Base-by-base conservation (phyloP, 1,284 basidiomycete species). In the Anthracocystis setariae region DNA sequence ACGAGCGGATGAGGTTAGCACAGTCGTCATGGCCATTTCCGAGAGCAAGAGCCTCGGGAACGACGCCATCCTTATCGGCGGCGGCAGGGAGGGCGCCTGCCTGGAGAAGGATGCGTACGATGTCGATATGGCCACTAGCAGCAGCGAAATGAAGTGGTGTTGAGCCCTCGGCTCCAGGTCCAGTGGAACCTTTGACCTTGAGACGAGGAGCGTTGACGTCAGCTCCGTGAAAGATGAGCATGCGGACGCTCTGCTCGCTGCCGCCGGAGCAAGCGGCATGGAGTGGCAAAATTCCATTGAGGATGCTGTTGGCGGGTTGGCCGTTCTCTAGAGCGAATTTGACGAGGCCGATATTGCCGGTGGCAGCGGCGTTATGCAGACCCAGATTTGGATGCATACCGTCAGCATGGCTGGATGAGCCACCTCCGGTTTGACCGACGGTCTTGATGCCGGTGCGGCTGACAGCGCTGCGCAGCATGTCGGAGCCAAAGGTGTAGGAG, bases 91-190 rank as follows among this genome's bases (percentile, higher is more conserved):
- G 58, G 5, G 79, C 80, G 3, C 80, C 80, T 33, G 73, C 57
- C 20, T 75, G 69, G 25, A 82, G 76, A 2, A 82, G 67, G 32
- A 75, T 48, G 9, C 75, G 72, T 15, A 77, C 67, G n/a, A 79
- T 68, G 18, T 55, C 69, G 33, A 73, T 35, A 56, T 82, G 80
- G 7, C 80, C 80, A 24, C 78, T 76, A 32, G 79, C 79, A 5
- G 80, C 79, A 9, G 80, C 80, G 58, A 82, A 82, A 49, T 82
- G 80, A 17, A 82, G 69, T 3, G 79, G 65, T 4, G 78, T 78
- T 17, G 78, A 79, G 3, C 78, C 80, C 38, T 78, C 76, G 35
- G 76, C 66, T 46, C 79, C 78, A 3, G 74, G 71, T 3, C 64
- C 62, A 24, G 25, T 46, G 27, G 59, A 55, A 5, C 71, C 53